phyloP scores from a whole-genome alignment of 176 grass and related monocot species.

The Oryza glaberrima region DNA sequence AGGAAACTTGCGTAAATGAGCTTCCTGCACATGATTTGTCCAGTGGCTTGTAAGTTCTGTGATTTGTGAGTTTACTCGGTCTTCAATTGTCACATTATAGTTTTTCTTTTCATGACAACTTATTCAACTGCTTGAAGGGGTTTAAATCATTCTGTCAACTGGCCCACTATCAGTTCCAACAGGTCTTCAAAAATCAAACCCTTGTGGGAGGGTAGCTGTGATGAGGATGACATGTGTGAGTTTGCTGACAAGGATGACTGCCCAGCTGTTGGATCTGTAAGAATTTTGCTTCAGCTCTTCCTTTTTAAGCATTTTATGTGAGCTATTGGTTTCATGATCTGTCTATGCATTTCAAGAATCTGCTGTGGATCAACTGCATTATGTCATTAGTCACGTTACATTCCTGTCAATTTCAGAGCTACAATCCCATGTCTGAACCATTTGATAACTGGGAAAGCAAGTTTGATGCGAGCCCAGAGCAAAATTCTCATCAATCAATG shows the following conservation, averaged over 20 bases:
- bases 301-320: slow-evolving; percentile 40
- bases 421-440: slow-evolving; percentile 87
- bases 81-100: slow-evolving; percentile 3
- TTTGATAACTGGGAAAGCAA: slow-evolving; percentile 82
- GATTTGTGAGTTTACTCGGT: slow-evolving; percentile 6
- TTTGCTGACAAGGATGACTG: slow-evolving; percentile 68
- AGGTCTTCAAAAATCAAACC: slow-evolving; percentile 56
- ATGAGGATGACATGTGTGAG: slow-evolving; percentile 80
- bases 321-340: slow-evolving; percentile 15
- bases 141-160: slow-evolving; percentile 57
- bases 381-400: slow-evolving; percentile 14
- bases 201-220: slow-evolving; percentile 66
- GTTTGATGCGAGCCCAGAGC: slow-evolving; percentile 55
- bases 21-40: slow-evolving; percentile 41
- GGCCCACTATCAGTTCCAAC: slow-evolving; percentile 50
- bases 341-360: slow-evolving; percentile 25
- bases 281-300: slow-evolving; percentile 42
- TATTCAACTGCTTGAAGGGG: slow-evolving; percentile 43
- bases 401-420: slow-evolving; percentile 62
- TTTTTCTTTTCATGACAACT: slow-evolving; percentile 17
- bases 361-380: slow-evolving; percentile 16
- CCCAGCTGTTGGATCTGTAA: slow-evolving; percentile 75
- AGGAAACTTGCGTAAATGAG: slow-evolving; percentile 59
- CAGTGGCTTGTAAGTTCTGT: slow-evolving; percentile 57
- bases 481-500: slow-evolving; percentile 48